phyloP scores from a whole-genome alignment of 2,329 filamentous ascomycete species.

The Leptographium procerum region DNA sequence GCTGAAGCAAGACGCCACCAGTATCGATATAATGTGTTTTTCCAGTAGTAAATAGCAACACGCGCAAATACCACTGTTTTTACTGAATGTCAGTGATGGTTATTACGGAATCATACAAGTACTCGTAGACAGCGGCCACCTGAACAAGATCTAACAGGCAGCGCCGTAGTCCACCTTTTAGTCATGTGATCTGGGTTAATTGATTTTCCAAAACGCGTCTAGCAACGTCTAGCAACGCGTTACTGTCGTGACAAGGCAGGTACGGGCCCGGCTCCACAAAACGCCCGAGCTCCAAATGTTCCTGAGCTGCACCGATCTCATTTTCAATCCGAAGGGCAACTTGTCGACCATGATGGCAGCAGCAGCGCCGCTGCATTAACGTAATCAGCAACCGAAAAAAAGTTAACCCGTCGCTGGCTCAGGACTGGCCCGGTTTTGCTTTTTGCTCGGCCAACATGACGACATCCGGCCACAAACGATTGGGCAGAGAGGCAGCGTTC shows the following conservation, averaged over 20 bases:
- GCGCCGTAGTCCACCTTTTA: background rate
- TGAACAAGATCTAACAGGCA: too few relatives aligned
- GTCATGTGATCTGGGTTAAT: slow-evolving; percentile 14
- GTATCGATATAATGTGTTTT: background rate
- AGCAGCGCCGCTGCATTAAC: background rate
- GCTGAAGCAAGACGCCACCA: too few relatives aligned
- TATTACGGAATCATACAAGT: too few relatives aligned
- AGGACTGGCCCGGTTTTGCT: background rate
- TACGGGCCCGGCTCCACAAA: slow-evolving; percentile 6
- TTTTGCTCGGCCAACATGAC: background rate
- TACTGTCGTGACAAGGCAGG: slow-evolving; percentile 9
- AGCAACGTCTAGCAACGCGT: slow-evolving; percentile 11
- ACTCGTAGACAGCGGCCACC: background rate
- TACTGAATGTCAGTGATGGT: too few relatives aligned
- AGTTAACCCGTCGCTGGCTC: background rate
- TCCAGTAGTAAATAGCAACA: background rate
- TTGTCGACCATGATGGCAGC: background rate
- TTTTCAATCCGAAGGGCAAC: too few relatives aligned
- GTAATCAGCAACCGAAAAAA: background rate
- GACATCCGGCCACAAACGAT: background rate
- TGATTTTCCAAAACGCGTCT: slow-evolving; percentile 9
- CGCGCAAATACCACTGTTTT: background rate
- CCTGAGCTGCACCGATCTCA: background rate
- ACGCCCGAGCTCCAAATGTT: slow-evolving; percentile 2
- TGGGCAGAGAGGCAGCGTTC: background rate